phyloP scores from a whole-genome alignment of 2,329 filamentous ascomycete genomes.

The Plectosphaerella plurivora region DNA sequence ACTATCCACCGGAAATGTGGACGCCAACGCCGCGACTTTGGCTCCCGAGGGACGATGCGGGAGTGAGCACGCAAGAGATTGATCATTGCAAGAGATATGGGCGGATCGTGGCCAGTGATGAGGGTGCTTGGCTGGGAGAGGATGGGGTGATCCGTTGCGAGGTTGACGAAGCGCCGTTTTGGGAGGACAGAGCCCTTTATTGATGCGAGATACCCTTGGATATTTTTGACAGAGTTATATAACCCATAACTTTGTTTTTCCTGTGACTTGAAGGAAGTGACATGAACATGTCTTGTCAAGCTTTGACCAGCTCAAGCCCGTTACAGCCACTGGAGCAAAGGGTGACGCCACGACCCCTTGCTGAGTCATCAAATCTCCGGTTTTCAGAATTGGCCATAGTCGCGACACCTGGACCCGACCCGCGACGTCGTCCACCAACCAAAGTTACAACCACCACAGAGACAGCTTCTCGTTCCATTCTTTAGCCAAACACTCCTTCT shows the following conservation, averaged over 20 bases:
- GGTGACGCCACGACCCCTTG: not conserved
- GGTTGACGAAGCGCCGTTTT: slow-evolving; percentile 12
- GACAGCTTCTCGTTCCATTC: slow-evolving; percentile 8
- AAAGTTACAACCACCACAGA: slow-evolving; percentile 4
- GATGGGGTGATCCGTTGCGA: slow-evolving; percentile 32
- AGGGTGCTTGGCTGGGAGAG: slow-evolving; percentile 64
- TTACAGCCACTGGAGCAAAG: too few species aligned
- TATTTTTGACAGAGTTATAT: too few species aligned
- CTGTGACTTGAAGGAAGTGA: too few species aligned
- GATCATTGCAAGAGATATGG: slow-evolving; percentile 56
- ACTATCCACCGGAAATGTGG: slow-evolving; percentile 66
- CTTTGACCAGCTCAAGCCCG: too few species aligned
- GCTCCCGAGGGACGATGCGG: slow-evolving; percentile 68
- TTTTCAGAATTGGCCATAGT: slow-evolving; percentile 9
- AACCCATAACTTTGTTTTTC: too few species aligned
- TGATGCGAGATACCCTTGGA: not conserved
- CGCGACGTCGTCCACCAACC: slow-evolving; percentile 2
- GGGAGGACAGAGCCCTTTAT: slow-evolving; percentile 10
- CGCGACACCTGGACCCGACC: slow-evolving; percentile 8
- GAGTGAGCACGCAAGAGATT: slow-evolving; percentile 69
- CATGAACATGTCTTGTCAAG: too few species aligned
- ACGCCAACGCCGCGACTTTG: slow-evolving; percentile 62
- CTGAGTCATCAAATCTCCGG: not conserved
- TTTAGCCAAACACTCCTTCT: not conserved
- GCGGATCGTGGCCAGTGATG: slow-evolving; percentile 63